Conservation (phyloP, 306 rosid species). For the Purshia tridentata region DNA sequence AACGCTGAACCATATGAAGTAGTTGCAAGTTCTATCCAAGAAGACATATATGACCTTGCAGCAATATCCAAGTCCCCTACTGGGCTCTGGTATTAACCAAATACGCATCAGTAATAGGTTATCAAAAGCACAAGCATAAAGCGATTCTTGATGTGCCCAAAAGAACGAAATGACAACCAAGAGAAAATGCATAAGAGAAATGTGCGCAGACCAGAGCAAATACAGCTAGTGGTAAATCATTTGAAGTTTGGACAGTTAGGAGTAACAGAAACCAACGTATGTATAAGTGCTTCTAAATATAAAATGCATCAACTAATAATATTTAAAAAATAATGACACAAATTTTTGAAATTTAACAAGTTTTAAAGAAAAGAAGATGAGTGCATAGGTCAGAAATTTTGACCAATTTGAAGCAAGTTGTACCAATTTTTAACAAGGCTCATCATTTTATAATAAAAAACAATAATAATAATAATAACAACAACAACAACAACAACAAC, state of each 20-base stretch:
- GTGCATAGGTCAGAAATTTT: too few species aligned
- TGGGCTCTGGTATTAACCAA: slow-evolving; percentile 50
- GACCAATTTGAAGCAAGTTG: too few species aligned
- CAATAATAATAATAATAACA: too few species aligned
- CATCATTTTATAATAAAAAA: too few species aligned
- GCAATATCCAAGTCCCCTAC: slow-evolving; percentile 69
- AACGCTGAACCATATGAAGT: slow-evolving; percentile 86
- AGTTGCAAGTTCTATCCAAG: slow-evolving; percentile 88
- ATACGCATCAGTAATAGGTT: not conserved
- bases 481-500: too few species aligned
- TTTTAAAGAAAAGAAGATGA: too few species aligned
- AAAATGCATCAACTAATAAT: too few species aligned
- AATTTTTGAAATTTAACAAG: too few species aligned
- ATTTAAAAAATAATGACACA: too few species aligned
- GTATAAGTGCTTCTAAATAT: too few species aligned
- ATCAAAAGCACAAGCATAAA: not conserved
- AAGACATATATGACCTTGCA: slow-evolving; percentile 56
- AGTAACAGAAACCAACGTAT: too few species aligned
- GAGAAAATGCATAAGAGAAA: not conserved
- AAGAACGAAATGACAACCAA: slow-evolving; percentile 10
- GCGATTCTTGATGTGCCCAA: not conserved
- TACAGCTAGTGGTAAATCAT: not conserved
- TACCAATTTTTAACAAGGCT: too few species aligned
- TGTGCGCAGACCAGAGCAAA: not conserved
- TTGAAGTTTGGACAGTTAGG: not conserved